phyloP scores from a whole-genome alignment of 371 early-diverging fungal genomes.

The Mortierella sp. region DNA sequence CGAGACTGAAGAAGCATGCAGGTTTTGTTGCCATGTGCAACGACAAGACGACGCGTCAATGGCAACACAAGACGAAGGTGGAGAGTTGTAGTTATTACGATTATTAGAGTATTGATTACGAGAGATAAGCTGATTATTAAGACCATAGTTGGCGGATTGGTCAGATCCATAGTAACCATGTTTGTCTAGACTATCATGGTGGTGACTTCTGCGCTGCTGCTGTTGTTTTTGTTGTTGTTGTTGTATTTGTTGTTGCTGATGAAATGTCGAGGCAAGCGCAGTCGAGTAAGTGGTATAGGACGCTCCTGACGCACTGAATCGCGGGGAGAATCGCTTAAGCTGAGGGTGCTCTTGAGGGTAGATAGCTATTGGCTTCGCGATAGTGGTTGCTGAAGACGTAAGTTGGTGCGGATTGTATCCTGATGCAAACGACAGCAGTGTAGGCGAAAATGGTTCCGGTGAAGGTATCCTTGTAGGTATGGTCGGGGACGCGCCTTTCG shows the following conservation, averaged over 20 bases:
- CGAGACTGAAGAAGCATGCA: conserved; percentile 6
- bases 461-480: background rate
- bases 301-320: conserved; percentile 19
- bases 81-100: conserved; percentile 18
- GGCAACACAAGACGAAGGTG: conserved; percentile 28
- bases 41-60: conserved; percentile 35
- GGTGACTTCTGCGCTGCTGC: conserved; percentile 5
- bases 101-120: background rate
- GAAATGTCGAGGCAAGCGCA: conserved; percentile 34
- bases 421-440: conserved; percentile 34
- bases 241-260: conserved; percentile 29
- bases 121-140: background rate
- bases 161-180: background rate
- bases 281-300: conserved; percentile 44
- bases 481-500: conserved; percentile 14
- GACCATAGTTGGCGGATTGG: background rate
- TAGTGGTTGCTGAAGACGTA: background rate
- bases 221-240: conserved; percentile 13
- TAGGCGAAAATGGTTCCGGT: conserved; percentile 14
- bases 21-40: conserved; percentile 7
- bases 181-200: conserved; percentile 5
- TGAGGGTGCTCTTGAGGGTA: conserved; percentile 49
- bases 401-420: conserved; percentile 22
- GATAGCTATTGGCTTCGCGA: conserved; percentile 31
- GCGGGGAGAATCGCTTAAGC: conserved; percentile 31